phyloP scores from a whole-genome alignment of 2,329 filamentous ascomycete species.

The Chaetomiaceae sp. region DNA sequence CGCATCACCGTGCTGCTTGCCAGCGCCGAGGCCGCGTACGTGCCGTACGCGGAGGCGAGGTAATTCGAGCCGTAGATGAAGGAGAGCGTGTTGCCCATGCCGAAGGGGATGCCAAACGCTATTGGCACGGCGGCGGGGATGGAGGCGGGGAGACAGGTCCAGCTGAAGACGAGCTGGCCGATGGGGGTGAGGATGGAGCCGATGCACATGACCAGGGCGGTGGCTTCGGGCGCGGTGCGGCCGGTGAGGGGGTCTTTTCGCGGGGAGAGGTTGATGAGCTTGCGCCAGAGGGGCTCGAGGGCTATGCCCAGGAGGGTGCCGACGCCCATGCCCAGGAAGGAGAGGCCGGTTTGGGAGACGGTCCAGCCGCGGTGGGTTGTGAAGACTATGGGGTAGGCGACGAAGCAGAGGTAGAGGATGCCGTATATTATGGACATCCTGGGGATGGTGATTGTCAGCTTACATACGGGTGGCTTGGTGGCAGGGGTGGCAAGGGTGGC shows the following conservation, averaged over 20 bases:
- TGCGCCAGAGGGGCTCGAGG: conserved; percentile 66
- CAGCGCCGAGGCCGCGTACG: conserved; percentile 71
- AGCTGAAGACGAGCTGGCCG: conserved; percentile 81
- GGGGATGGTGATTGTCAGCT: background rate
- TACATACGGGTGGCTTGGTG: too few relatives aligned
- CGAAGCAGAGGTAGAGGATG: conserved; percentile 80
- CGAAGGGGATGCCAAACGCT: conserved; percentile 70
- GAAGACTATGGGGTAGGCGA: conserved; percentile 85
- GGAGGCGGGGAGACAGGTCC: conserved; percentile 72
- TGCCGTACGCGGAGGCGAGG: conserved; percentile 67
- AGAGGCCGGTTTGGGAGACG: conserved; percentile 66
- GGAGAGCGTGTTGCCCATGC: conserved; percentile 65
- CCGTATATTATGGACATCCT: conserved; percentile 78
- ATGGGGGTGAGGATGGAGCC: conserved; percentile 68
- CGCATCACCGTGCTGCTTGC: conserved; percentile 71
- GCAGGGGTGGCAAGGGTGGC: too few relatives aligned
- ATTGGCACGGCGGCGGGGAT: conserved; percentile 79
- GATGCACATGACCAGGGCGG: conserved; percentile 73
- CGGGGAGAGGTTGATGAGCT: conserved; percentile 71
- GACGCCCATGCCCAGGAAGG: conserved; percentile 68
- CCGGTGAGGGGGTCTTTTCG: conserved; percentile 57
- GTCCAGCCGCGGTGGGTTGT: conserved; percentile 69
- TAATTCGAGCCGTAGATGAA: conserved; percentile 80
- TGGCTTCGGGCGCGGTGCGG: conserved; percentile 70
- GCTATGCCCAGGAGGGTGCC: conserved; percentile 59